Conservation (phyloP, 2,329 filamentous ascomycete species). For the Cladophialophora psammophila region DNA sequence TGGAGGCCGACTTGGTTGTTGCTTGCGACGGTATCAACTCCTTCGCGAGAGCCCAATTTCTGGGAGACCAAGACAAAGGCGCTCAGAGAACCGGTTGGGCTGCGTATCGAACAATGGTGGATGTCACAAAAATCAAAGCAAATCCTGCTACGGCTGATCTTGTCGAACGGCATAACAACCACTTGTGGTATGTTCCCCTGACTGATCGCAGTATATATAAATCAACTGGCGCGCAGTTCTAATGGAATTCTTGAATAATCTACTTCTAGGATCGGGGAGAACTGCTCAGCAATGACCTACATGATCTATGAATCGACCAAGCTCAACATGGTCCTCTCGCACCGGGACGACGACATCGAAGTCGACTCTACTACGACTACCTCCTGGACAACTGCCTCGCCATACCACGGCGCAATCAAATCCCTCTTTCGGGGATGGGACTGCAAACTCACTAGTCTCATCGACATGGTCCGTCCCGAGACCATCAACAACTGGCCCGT, state of each 20-base stretch:
- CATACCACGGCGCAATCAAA: not conserved
- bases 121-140: not conserved
- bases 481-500: conserved; percentile 5
- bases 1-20: conserved; percentile 8
- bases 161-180: not conserved
- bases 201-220: no score
- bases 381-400: not conserved
- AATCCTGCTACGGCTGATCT: not conserved
- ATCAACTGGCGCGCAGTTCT: no score
- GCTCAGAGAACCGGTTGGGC: conserved; percentile 4
- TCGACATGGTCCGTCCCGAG: conserved; percentile 1
- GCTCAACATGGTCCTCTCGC: conserved; percentile 10
- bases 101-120: conserved; percentile 5
- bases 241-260: no score
- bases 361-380: not conserved
- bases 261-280: not conserved
- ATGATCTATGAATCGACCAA: conserved; percentile 1
- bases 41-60: conserved; percentile 4
- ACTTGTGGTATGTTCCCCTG: not conserved
- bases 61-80: conserved; percentile 1
- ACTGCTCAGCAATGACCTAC: conserved; percentile 9
- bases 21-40: conserved; percentile 12
- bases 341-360: not conserved
- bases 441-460: not conserved
- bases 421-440: conserved; percentile 1